phyloP scores from a whole-genome alignment of 1,284 basidiomycete species.

The Amylostereum chailletii region DNA sequence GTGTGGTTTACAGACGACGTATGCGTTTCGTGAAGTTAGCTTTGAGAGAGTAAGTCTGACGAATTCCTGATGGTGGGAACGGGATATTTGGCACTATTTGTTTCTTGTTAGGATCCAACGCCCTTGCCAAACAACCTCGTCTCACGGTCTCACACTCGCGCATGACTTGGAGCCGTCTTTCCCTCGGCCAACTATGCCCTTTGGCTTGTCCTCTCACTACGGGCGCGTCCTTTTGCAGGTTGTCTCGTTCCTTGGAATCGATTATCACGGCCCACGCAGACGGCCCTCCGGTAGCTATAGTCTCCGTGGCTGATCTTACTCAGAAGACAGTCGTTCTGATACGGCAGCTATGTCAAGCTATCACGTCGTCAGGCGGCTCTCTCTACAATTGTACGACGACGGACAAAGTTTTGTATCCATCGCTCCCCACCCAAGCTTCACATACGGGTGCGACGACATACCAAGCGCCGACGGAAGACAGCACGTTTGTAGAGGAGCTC shows the following conservation, averaged over 20 bases:
- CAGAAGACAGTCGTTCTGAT: too few relatives aligned
- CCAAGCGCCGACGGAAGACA: conserved; percentile 65
- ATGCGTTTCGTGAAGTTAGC: too few relatives aligned
- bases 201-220: conserved; percentile 23
- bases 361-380: conserved; percentile 53
- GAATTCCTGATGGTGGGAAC: too few relatives aligned
- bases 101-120: too few relatives aligned
- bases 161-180: background rate
- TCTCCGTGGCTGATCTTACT: too few relatives aligned
- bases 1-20: too few relatives aligned
- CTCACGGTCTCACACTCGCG: too few relatives aligned
- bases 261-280: background rate
- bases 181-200: conserved; percentile 13
- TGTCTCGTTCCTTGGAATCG: conserved; percentile 9
- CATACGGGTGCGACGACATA: conserved; percentile 67
- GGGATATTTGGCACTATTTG: too few relatives aligned
- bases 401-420: conserved; percentile 72
- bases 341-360: conserved; percentile 70
- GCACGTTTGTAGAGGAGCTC: conserved; percentile 73
- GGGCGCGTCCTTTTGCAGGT: conserved; percentile 68
- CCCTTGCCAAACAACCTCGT: too few relatives aligned
- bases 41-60: too few relatives aligned
- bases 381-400: conserved; percentile 53
- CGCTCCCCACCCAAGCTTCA: conserved; percentile 51
- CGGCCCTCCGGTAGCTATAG: conserved; percentile 50